Base-by-base conservation (phyloP, 2,329 filamentous ascomycete species). In the Venturia aucupariae region DNA sequence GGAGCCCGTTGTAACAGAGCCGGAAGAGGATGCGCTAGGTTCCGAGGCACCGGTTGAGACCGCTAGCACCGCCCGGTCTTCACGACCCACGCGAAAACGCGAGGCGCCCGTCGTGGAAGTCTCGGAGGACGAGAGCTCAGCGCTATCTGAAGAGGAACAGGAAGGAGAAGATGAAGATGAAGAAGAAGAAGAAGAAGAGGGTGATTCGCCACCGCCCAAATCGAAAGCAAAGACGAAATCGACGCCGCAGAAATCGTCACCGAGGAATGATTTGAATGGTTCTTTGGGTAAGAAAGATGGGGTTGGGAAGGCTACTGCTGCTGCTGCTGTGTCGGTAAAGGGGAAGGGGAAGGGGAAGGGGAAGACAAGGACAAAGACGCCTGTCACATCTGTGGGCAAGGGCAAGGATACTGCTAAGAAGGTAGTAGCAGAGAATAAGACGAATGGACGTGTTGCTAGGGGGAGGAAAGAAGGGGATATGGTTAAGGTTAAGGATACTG, bases 1-100 rank as follows among this genome's bases (percentile, higher is more conserved):
- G 17, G 42, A 44, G 42, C 42, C 51, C 27, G 51, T 17, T 27
- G 22, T 61, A 38, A 67, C 67, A 10, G 67, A 68, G 4, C 69
- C 71, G 46, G 68, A 65, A n/a, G 54, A 66, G 15, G 65, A 55
- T 11, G 60, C 24, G 55, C 15, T 32, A 4, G 39, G 5, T 5
- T 1, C 57, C 4, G 59, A 27, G 59, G 27, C 59, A 42, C 59
- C 59, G 44, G 55, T 15, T 22, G 38, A 38, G 38, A 30, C 55
- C n/a, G 27, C 27, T 15, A 27, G 1, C 11, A 19, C 27, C 15
- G 15, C 13, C 13, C 3, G 27, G 35, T 35, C 51, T 38, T 35
- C 51, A 22, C 51, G 51, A 13, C 35, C 51, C 15, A 57, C 51
- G 8, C 15, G 51, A 57, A 57, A 35, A 3, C 51, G 51, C 51